Percentiles rank a stretch among this genome's conserved stretches.
phyloP scores from a whole-genome alignment of 768 basidiomycete species.

The Lactifluus subvellereus region DNA sequence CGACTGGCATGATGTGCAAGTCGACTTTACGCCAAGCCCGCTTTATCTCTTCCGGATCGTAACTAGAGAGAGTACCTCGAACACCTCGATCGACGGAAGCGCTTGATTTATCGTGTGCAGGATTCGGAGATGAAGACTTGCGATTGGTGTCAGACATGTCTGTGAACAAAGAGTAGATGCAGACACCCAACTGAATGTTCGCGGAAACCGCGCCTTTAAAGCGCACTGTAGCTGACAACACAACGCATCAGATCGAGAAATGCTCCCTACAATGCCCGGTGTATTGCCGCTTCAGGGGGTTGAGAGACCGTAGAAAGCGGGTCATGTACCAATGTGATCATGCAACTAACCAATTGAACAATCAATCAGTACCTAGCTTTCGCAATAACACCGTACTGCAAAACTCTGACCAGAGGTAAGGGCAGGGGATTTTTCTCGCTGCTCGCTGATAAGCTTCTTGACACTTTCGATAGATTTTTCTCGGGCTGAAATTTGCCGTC shows the following conservation, averaged over 20 bases:
- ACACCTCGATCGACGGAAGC: background rate
- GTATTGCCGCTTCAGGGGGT: background rate
- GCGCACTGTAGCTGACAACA: background rate
- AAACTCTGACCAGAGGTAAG: background rate
- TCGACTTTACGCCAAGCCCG: background rate
- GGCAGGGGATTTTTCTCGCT: background rate
- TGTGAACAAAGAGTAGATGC: background rate
- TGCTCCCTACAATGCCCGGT: background rate
- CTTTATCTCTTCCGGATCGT: background rate
- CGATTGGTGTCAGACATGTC: background rate
- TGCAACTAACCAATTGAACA: background rate
- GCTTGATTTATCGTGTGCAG: background rate
- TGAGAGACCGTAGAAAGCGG: background rate
- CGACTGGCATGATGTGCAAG: background rate
- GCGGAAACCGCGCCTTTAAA: background rate
- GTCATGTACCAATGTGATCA: background rate
- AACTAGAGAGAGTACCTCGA: background rate
- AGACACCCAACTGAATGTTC: background rate
- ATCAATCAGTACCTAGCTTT: background rate
- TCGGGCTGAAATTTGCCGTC: slow-evolving; percentile 60
- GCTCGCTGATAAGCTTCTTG: slow-evolving; percentile 47
- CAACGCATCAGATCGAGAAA: background rate
- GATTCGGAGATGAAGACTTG: background rate
- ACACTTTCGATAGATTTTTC: slow-evolving; percentile 63
- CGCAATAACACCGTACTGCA: background rate